Conservation (phyloP, 2,329 filamentous ascomycete species). For the Fusarium udum region DNA sequence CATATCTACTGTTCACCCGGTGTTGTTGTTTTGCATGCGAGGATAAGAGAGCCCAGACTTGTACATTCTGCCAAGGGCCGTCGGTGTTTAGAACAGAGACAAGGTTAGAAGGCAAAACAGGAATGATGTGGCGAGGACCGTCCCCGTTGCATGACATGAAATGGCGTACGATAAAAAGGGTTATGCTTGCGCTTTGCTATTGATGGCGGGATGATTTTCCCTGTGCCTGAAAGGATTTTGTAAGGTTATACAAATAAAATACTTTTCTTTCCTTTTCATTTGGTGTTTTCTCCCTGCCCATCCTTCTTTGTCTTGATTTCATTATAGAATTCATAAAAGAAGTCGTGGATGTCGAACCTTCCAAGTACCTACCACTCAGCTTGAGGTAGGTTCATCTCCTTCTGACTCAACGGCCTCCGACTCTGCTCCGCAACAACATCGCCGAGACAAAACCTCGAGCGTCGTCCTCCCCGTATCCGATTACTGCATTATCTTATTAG, state of each 20-base stretch:
- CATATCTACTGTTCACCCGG: constrained; percentile 33
- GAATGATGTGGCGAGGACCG: constrained; percentile 61
- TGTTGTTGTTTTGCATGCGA: constrained; percentile 47
- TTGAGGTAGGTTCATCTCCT: neutral
- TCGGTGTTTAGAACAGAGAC: constrained; percentile 24
- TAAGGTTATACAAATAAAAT: constrained; percentile 39
- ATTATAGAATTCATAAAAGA: neutral
- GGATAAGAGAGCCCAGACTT: constrained; percentile 58
- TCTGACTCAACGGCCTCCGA: neutral
- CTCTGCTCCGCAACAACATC: neutral
- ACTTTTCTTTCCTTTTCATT: constrained; percentile 15
- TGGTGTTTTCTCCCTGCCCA: neutral
- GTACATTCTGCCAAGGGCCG: constrained; percentile 45
- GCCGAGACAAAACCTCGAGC: neutral
- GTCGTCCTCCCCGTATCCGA: constrained; percentile 10
- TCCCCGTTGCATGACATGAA: constrained; percentile 60
- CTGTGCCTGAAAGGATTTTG: constrained; percentile 26
- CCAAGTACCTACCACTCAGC: too few relatives aligned
- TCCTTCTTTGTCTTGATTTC: neutral
- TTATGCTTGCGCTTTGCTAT: constrained; percentile 36
- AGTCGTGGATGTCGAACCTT: neutral
- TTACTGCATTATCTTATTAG: constrained; percentile 1
- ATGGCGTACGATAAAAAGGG: constrained; percentile 55
- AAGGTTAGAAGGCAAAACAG: constrained; percentile 42
- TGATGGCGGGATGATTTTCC: constrained; percentile 9